These are phyloP conservation scores for Vigna angularis DNA, from an alignment of 306 rosid genomes.

Conservation along the genomic window DNA sequence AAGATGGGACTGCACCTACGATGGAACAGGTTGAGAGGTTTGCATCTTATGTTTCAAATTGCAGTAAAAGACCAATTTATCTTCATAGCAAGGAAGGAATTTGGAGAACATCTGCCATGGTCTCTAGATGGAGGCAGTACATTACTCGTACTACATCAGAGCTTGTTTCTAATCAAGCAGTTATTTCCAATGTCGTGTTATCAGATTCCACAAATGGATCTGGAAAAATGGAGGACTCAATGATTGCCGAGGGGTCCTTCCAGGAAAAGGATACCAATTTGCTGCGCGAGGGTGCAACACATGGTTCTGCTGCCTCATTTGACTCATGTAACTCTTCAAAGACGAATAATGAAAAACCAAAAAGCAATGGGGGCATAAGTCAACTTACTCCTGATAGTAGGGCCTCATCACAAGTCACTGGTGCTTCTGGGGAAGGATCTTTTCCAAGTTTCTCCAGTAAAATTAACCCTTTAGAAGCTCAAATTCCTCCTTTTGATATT, in stretches of 20 bases:
- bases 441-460: slow-evolving; percentile 46
- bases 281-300: slow-evolving; percentile 49
- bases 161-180: slow-evolving; percentile 50
- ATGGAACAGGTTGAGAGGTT: slow-evolving; percentile 85
- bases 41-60: slow-evolving; percentile 78
- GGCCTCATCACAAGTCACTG: slow-evolving; percentile 49
- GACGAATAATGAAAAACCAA: slow-evolving; percentile 40
- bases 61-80: slow-evolving; percentile 78
- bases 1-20: slow-evolving; percentile 78
- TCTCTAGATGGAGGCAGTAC: slow-evolving; percentile 92
- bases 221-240: slow-evolving; percentile 48
- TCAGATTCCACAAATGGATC: slow-evolving; percentile 49
- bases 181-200: slow-evolving; percentile 47
- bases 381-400: slow-evolving; percentile 47
- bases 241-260: slow-evolving; percentile 39
- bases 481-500: slow-evolving; percentile 77
- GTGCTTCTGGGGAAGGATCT: slow-evolving; percentile 52
- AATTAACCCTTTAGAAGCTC: slow-evolving; percentile 77
- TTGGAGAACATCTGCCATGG: slow-evolving; percentile 90
- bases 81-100: slow-evolving; percentile 94
- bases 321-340: slow-evolving; percentile 34
- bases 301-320: slow-evolving; percentile 47
- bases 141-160: slow-evolving; percentile 57
- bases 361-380: slow-evolving; percentile 45
- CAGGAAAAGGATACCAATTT: slow-evolving; percentile 49